These are phyloP conservation scores for Xylaria multiplex DNA, from an alignment of 2,329 filamentous ascomycete genomes.

Conservation along the genomic window DNA sequence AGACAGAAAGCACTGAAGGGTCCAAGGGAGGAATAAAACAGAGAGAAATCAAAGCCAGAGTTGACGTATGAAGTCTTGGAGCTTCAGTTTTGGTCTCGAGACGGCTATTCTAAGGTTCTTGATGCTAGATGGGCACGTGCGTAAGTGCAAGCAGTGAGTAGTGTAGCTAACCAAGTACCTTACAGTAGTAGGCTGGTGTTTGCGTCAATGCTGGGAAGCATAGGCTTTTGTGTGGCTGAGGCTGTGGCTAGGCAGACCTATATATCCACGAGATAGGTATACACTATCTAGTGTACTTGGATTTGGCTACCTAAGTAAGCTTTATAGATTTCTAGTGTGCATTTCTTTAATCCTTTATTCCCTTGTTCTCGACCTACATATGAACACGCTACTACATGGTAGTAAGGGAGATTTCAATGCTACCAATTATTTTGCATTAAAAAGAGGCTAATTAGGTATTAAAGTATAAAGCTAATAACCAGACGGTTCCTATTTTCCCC, in stretches of 20 bases:
- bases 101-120: background rate
- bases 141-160: background rate
- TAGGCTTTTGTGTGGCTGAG: constrained; percentile 19
- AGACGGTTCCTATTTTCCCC: too few species aligned
- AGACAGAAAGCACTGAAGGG: background rate
- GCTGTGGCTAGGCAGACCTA: background rate
- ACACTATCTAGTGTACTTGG: background rate
- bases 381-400: too few species aligned
- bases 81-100: constrained; percentile 10
- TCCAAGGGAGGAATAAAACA: too few species aligned
- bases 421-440: too few species aligned
- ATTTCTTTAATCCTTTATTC: too few species aligned
- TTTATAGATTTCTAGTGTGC: too few species aligned
- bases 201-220: background rate
- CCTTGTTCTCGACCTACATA: too few species aligned
- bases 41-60: background rate
- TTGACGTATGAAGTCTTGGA: background rate
- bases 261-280: background rate
- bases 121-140: background rate
- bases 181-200: too few species aligned
- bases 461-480: too few species aligned
- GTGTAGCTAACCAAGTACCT: background rate
- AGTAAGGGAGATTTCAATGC: too few species aligned
- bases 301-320: too few species aligned
- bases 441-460: too few species aligned